phyloP scores from a whole-genome alignment of 2,329 filamentous ascomycete genomes.

The Metarhizium sp. region DNA sequence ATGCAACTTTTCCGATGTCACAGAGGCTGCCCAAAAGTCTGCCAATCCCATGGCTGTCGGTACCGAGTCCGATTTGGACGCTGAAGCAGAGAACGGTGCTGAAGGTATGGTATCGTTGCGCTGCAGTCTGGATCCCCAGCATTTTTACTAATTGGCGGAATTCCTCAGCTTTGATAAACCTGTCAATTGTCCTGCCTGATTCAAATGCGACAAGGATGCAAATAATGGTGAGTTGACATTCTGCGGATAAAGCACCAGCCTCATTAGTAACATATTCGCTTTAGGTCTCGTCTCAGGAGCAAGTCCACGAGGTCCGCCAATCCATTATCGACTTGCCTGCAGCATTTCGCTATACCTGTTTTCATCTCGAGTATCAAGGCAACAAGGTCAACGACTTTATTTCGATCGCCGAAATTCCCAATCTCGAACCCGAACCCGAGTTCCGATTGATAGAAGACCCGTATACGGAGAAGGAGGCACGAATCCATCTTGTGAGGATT shows the following conservation, averaged over 20 bases:
- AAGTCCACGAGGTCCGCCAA: conserved; percentile 94
- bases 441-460: conserved; percentile 83
- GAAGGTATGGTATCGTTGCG: conserved; percentile 20
- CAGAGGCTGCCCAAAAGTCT: conserved; percentile 14
- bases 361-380: conserved; percentile 88
- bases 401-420: conserved; percentile 80
- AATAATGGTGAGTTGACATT: conserved; percentile 58
- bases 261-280: conserved; percentile 1
- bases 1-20: not conserved
- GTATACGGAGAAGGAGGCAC: conserved; percentile 96
- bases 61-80: conserved; percentile 18
- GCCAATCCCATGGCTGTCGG: conserved; percentile 15
- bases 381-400: conserved; percentile 91
- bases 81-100: conserved; percentile 20
- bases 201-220: conserved; percentile 64
- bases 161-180: conserved; percentile 39
- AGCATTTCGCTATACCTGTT: conserved; percentile 96
- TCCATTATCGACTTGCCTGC: conserved; percentile 88
- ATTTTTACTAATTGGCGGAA: not conserved
- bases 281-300: conserved; percentile 84
- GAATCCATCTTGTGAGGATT: conserved; percentile 85
- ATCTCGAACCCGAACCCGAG: conserved; percentile 66
- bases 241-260: not conserved
- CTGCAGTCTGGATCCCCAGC: not conserved
- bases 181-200: conserved; percentile 76